Evolutionary conservation across 2,329 filamentous ascomycete species (phyloP), one percentile per base, ranked within the genome.

Genomic region (Grosmannia clavigera): DNA sequence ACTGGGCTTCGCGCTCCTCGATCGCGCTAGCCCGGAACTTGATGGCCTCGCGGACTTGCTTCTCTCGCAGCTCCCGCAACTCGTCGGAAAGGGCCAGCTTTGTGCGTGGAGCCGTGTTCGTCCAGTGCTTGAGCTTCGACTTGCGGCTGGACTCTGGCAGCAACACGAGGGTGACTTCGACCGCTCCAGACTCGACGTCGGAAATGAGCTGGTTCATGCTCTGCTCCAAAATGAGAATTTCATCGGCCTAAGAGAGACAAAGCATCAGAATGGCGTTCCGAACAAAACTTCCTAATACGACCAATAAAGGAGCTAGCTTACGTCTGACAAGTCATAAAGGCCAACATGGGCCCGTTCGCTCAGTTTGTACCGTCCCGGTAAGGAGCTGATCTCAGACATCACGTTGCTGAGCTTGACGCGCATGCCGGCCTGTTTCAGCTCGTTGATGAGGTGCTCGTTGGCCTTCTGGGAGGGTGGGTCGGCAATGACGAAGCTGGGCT

Each of bases 111-210:
- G 60, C 66, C 62, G 72, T 67, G 46, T 71, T 70, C 51, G 75
- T 70, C 76, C 78, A 79, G 61, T 69, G 65, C 63, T 66, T 68
- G 56, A 71, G 59, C 59, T 70, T 68, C 22, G 73, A 73, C 46
- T 65, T 63, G 62, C 73, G 72, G 65, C 69, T 70, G n/a, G 71
- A 72, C 60, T 76, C 70, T 58, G 81, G 79, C 25, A 86, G 70
- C 60, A 85, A 69, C 16, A 87, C 67, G 48, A 85, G 67, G 12
- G 79, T 78, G 29, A 80, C 80, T 63, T 86, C 80, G 66, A 84
- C 74, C 55, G 80, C 76, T 62, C 77, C 77, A 22, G 72, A 68
- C 50, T 75, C 68, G 58, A 80, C 77, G 43, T 79, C 73, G 53
- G 72, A 68, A 35, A 71, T 66, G 50, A 84, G 72, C 38, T 75